phyloP scores from a whole-genome alignment of 129 eudicot genomes.

The Gnaphalium uliginosum region DNA sequence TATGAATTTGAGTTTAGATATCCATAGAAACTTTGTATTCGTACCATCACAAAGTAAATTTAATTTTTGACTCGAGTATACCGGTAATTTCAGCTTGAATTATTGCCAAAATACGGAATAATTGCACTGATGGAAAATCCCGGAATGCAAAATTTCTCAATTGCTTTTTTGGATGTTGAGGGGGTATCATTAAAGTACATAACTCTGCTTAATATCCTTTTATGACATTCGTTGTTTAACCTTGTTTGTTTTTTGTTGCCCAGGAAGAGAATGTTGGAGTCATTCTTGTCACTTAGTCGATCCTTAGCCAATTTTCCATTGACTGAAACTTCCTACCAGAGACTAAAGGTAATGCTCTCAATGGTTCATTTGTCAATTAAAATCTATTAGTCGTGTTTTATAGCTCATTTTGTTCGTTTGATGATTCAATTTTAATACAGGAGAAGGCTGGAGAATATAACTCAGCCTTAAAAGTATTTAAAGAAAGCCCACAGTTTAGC shows the following conservation, averaged over 20 bases:
- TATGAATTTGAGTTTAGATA: background rate
- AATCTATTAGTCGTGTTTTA: background rate
- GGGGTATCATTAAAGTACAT: background rate
- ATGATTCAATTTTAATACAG: conserved; percentile 41
- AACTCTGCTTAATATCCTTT: conserved; percentile 1
- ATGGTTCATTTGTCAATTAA: conserved; percentile 8
- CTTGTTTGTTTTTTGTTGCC: conserved; percentile 1
- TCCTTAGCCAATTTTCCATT: conserved; percentile 29
- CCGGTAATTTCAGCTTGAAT: background rate
- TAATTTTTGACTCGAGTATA: background rate
- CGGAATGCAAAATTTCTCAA: background rate
- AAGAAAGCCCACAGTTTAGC: conserved; percentile 66
- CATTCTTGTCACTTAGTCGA: conserved; percentile 54
- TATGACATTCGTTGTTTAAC: conserved; percentile 16
- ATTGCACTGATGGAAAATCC: too few relatives aligned
- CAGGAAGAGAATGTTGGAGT: conserved; percentile 82
- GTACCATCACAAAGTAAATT: background rate
- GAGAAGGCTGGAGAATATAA: conserved; percentile 57
- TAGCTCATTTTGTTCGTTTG: conserved; percentile 13
- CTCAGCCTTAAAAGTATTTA: conserved; percentile 57
- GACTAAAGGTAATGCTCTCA: conserved; percentile 55
- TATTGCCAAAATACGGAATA: too few relatives aligned
- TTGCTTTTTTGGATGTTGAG: background rate
- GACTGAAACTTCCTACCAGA: conserved; percentile 47
- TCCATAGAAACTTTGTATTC: background rate